phyloP scores from a whole-genome alignment of 768 basidiomycete genomes.

The Mycena haematopus region DNA sequence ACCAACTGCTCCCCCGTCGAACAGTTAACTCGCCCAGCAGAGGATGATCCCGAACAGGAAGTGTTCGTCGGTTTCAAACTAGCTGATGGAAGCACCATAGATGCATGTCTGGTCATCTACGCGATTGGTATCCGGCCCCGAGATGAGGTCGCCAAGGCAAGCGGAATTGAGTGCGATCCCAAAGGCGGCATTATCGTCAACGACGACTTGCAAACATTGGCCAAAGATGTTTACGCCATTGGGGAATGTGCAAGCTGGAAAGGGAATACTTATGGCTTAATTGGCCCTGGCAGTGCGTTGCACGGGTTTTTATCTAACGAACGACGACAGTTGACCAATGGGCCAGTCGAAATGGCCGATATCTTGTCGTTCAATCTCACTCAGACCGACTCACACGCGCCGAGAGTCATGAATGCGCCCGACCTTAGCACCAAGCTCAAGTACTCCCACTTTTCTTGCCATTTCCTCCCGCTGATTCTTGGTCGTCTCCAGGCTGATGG shows the following conservation, averaged over 20 bases:
- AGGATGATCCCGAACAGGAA: slow-evolving; percentile 35
- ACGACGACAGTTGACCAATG: slow-evolving; percentile 1
- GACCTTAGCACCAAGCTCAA: slow-evolving; percentile 77
- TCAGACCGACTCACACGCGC: slow-evolving; percentile 47
- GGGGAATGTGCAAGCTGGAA: slow-evolving; percentile 80
- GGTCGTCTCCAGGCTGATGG: slow-evolving; percentile 50
- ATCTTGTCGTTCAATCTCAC: slow-evolving; percentile 77
- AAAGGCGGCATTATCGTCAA: slow-evolving; percentile 66
- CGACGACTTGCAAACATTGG: slow-evolving; percentile 62
- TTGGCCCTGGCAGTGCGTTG: slow-evolving; percentile 67
- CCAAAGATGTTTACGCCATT: slow-evolving; percentile 69
- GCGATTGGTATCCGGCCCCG: slow-evolving; percentile 76
- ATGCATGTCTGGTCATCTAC: slow-evolving; percentile 64
- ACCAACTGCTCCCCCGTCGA: slow-evolving; percentile 45
- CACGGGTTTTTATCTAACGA: not conserved
- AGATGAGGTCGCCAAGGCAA: slow-evolving; percentile 64
- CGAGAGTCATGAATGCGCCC: slow-evolving; percentile 56
- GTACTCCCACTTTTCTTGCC: slow-evolving; percentile 28
- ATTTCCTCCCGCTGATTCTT: not conserved
- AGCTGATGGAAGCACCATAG: slow-evolving; percentile 50
- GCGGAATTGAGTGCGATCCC: slow-evolving; percentile 56
- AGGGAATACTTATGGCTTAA: slow-evolving; percentile 73
- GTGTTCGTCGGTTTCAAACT: slow-evolving; percentile 57
- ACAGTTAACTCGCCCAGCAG: slow-evolving; percentile 34
- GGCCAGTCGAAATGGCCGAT: slow-evolving; percentile 71